Conservation (phyloP, 305 asterid species). For the Fraxinus latifolia region DNA sequence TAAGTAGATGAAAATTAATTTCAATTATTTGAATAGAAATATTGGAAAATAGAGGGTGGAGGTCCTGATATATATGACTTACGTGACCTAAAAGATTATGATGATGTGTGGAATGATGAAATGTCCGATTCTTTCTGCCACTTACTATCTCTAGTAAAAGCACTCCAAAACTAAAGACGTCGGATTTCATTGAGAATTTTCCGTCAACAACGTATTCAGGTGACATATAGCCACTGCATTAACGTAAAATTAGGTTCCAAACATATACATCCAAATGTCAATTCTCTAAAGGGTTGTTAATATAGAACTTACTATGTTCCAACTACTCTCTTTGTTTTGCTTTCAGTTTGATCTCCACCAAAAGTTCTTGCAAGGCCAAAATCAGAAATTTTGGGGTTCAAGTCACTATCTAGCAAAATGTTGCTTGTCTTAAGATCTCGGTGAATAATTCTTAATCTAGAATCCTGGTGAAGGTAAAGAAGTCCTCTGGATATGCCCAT, state of each 20-base stretch:
- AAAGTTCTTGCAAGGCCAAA: slow-evolving; percentile 25
- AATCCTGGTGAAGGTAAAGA: neutral
- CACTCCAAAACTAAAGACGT: slow-evolving; percentile 40
- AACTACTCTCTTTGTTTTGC: slow-evolving; percentile 3
- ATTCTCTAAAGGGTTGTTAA: neutral
- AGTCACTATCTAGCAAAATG: neutral
- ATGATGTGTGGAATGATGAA: slow-evolving; percentile 19
- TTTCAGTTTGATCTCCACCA: slow-evolving; percentile 17
- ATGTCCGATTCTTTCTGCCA: slow-evolving; percentile 27
- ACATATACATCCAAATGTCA: neutral
- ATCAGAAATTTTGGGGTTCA: slow-evolving; percentile 23
- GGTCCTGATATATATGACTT: slow-evolving; percentile 1
- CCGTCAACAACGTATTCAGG: slow-evolving; percentile 37
- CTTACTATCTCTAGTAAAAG: slow-evolving; percentile 24
- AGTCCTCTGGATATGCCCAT: neutral
- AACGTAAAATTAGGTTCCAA: slow-evolving; percentile 19
- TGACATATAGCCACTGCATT: slow-evolving; percentile 32
- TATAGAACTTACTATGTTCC: neutral
- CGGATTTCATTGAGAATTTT: slow-evolving; percentile 27
- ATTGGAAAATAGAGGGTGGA: neutral
- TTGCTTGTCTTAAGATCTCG: neutral
- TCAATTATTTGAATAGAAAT: neutral
- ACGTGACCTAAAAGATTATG: slow-evolving; percentile 41
- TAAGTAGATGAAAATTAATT: neutral
- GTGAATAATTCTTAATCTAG: neutral